Percentiles rank a stretch among this genome's conserved stretches.
Evolutionary conservation across 2,329 filamentous ascomycete species (phyloP).

Genomic region (Hypoxylon sp.): DNA sequence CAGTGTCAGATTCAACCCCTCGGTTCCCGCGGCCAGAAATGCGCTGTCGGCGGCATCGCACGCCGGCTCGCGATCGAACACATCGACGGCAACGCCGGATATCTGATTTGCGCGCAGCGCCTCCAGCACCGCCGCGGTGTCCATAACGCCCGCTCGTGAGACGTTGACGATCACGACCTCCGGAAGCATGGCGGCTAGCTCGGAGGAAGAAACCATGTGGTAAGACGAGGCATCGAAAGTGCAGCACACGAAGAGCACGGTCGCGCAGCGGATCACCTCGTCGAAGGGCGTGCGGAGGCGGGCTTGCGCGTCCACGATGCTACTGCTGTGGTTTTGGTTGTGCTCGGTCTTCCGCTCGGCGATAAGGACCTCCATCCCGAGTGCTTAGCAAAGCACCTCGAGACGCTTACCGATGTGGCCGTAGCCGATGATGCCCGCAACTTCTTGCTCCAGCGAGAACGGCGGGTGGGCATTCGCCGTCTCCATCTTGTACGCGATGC

Average conservation of each 20-base stretch:
- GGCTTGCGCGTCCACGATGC: background rate
- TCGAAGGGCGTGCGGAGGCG: conserved; percentile 30
- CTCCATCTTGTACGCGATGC: conserved; percentile 32
- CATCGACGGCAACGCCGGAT: conserved; percentile 40
- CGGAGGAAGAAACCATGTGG: conserved; percentile 33
- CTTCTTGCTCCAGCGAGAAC: conserved; percentile 32
- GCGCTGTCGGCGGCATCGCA: conserved; percentile 35
- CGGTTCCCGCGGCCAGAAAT: conserved; percentile 26
- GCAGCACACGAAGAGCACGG: conserved; percentile 39
- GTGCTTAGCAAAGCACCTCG: background rate
- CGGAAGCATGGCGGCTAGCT: conserved; percentile 36
- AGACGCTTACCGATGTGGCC: conserved; percentile 32
- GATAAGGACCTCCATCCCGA: conserved; percentile 5
- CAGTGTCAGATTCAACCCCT: conserved; percentile 36
- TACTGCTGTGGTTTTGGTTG: too few relatives aligned
- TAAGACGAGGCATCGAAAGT: conserved; percentile 19
- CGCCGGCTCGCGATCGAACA: conserved; percentile 40
- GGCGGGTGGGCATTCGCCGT: conserved; percentile 31
- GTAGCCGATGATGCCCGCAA: conserved; percentile 36
- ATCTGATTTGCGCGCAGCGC: conserved; percentile 41
- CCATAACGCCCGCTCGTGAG: conserved; percentile 36
- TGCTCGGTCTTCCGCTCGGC: conserved; percentile 5
- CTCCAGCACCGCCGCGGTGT: conserved; percentile 31
- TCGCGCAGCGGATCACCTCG: conserved; percentile 31
- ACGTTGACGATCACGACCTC: conserved; percentile 39